Conservation (phyloP, 225 moss, liverwort and hornwort genomes). For the Sphagnum contortum region DNA sequence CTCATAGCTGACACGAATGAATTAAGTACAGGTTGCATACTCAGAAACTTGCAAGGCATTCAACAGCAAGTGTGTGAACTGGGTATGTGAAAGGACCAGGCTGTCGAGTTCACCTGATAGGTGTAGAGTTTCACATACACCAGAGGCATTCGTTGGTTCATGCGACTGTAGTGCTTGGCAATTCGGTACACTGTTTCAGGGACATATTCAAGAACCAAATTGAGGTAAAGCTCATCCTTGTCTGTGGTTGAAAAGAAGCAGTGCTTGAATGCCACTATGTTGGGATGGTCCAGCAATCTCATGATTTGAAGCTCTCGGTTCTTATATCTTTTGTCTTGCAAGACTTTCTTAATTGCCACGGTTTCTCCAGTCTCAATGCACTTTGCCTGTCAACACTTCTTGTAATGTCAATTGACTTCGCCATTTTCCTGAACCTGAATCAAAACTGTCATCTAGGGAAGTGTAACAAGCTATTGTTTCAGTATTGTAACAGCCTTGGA, state of each 20-base stretch:
- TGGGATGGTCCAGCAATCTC: slow-evolving; percentile 52
- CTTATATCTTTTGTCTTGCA: slow-evolving; percentile 55
- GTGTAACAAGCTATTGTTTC: too few species aligned
- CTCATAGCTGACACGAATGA: too few species aligned
- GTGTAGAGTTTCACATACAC: slow-evolving; percentile 53
- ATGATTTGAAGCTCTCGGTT: slow-evolving; percentile 53
- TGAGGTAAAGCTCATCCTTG: slow-evolving; percentile 55
- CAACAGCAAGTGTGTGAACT: too few species aligned
- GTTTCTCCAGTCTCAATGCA: slow-evolving; percentile 60
- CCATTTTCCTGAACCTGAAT: background rate
- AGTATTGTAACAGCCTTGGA: too few species aligned
- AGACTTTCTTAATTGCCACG: slow-evolving; percentile 51
- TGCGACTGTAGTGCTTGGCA: slow-evolving; percentile 56
- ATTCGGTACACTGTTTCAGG: slow-evolving; percentile 54
- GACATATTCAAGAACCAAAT: slow-evolving; percentile 49
- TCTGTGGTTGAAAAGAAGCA: slow-evolving; percentile 54
- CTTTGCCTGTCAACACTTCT: slow-evolving; percentile 24
- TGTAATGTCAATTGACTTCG: background rate
- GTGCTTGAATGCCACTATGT: slow-evolving; percentile 51
- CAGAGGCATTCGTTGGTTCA: slow-evolving; percentile 57
- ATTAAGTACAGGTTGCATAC: too few species aligned
- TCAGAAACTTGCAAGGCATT: too few species aligned
- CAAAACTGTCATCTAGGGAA: background rate
- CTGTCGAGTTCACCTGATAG: slow-evolving; percentile 25
- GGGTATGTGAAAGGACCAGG: too few species aligned